phyloP scores from a whole-genome alignment of 192 early-diverging fungal genomes.

The Backusella westeae region DNA sequence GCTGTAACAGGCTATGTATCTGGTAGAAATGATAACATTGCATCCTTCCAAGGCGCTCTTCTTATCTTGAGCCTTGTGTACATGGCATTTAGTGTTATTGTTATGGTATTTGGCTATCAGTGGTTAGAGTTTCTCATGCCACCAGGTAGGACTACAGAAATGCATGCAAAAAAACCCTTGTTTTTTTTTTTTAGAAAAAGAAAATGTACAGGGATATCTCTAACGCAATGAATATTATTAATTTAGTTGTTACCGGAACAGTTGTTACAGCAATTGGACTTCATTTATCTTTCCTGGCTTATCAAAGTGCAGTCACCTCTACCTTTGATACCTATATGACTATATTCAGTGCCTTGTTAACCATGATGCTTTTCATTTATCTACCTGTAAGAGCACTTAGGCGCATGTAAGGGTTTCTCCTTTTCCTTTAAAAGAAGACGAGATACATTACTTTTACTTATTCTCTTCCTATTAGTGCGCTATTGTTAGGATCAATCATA shows the following conservation, averaged over 20 bases:
- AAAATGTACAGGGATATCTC: not conserved
- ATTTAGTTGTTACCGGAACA: slow-evolving; percentile 50
- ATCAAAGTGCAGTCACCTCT: slow-evolving; percentile 35
- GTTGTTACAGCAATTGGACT: slow-evolving; percentile 51
- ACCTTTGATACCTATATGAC: slow-evolving; percentile 45
- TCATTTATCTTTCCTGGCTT: slow-evolving; percentile 39
- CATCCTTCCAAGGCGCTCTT: slow-evolving; percentile 45
- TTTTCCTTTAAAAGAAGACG: not conserved
- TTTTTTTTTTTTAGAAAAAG: not conserved
- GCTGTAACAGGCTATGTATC: slow-evolving; percentile 39
- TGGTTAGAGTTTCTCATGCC: slow-evolving; percentile 52
- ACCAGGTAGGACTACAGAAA: slow-evolving; percentile 26
- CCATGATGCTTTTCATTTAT: slow-evolving; percentile 39
- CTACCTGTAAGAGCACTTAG: slow-evolving; percentile 36
- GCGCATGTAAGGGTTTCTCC: slow-evolving; percentile 20
- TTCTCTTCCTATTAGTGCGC: not conserved
- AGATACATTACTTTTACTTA: not conserved
- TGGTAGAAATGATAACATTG: slow-evolving; percentile 40
- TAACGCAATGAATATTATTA: not conserved
- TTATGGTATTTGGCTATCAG: slow-evolving; percentile 37
- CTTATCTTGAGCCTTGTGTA: slow-evolving; percentile 44
- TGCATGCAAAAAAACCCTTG: not conserved
- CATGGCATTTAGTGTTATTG: slow-evolving; percentile 32
- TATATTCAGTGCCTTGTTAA: slow-evolving; percentile 36
- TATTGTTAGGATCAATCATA: slow-evolving; percentile 36